These are phyloP conservation scores for Metarhizium brunneum DNA, from an alignment of 2,329 filamentous ascomycete genomes.

Conservation along the genomic window DNA sequence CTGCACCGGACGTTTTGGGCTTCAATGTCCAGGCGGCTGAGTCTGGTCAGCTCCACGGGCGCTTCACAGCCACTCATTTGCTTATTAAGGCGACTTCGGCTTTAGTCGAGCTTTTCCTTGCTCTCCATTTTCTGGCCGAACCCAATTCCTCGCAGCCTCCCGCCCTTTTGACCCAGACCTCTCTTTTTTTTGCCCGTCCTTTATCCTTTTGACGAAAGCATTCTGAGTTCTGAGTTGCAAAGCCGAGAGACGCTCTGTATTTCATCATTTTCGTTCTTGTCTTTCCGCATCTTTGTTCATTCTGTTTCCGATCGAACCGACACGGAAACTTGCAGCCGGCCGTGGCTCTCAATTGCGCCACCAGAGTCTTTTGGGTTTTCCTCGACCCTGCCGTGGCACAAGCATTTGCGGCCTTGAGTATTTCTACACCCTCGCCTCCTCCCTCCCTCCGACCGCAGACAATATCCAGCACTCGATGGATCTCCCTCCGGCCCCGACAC, in stretches of 20 bases:
- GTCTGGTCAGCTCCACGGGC: background rate
- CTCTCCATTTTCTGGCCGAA: background rate
- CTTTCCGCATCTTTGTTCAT: background rate
- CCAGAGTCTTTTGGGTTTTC: background rate
- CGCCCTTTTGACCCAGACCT: background rate
- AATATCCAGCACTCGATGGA: slow-evolving; percentile 21
- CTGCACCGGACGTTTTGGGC: slow-evolving; percentile 1
- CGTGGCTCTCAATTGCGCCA: background rate
- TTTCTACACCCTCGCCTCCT: slow-evolving; percentile 5
- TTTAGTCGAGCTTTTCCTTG: background rate
- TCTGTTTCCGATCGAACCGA: background rate
- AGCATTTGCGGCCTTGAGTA: slow-evolving; percentile 1
- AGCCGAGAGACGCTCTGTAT: background rate
- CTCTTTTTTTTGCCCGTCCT: background rate
- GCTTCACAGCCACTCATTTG: background rate
- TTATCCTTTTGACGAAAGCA: background rate
- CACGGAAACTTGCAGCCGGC: background rate
- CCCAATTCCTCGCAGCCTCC: background rate
- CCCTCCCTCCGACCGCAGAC: background rate
- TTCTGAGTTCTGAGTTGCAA: background rate
- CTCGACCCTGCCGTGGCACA: slow-evolving; percentile 1
- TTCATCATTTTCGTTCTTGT: background rate
- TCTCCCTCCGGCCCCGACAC: slow-evolving; percentile 43
- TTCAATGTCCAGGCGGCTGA: background rate
- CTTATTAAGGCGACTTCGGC: slow-evolving; percentile 1